Evolutionary conservation across 768 basidiomycete species (phyloP).

Genomic region (Trametes meyenii): DNA sequence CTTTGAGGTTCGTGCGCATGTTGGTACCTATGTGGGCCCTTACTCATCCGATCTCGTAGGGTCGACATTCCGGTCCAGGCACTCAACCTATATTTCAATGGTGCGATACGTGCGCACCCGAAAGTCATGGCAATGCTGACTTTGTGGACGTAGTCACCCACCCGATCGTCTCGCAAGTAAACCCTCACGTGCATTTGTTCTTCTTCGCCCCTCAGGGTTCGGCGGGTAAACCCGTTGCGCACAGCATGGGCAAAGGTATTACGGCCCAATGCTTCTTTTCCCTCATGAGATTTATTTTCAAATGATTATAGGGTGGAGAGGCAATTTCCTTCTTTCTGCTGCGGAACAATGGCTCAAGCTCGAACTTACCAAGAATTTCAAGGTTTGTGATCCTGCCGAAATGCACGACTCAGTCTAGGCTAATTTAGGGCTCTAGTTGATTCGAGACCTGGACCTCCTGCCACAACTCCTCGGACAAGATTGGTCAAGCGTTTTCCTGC

Average conservation of each 20-base stretch:
- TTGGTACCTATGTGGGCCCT: no score
- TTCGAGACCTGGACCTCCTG: constrained; percentile 93
- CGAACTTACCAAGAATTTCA: constrained; percentile 96
- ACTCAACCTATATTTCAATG: constrained; percentile 88
- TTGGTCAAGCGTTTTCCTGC: constrained; percentile 96
- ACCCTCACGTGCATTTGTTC: constrained; percentile 89
- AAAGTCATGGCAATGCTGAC: neutral
- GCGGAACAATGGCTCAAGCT: constrained; percentile 95
- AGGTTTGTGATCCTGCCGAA: constrained; percentile 42
- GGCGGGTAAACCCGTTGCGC: constrained; percentile 90
- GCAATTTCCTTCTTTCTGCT: constrained; percentile 90
- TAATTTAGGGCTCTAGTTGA: constrained; percentile 55
- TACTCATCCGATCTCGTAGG: constrained; percentile 38
- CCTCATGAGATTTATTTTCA: neutral
- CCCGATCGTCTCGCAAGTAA: constrained; percentile 93
- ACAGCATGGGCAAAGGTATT: constrained; percentile 87
- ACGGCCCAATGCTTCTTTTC: neutral
- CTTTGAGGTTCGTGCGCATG: constrained; percentile 57
- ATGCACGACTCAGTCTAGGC: neutral
- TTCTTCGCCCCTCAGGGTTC: constrained; percentile 92
- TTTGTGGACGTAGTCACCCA: constrained; percentile 70
- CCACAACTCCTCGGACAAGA: constrained; percentile 93
- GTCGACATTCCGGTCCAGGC: constrained; percentile 95
- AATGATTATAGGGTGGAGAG: constrained; percentile 75
- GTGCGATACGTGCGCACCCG: constrained; percentile 36